A percentile compares a stretch with the other conserved stretches of the same genome.
Conservation (phyloP, 164 flowering plant genomes). For the Euptelea pleiosperma region DNA sequence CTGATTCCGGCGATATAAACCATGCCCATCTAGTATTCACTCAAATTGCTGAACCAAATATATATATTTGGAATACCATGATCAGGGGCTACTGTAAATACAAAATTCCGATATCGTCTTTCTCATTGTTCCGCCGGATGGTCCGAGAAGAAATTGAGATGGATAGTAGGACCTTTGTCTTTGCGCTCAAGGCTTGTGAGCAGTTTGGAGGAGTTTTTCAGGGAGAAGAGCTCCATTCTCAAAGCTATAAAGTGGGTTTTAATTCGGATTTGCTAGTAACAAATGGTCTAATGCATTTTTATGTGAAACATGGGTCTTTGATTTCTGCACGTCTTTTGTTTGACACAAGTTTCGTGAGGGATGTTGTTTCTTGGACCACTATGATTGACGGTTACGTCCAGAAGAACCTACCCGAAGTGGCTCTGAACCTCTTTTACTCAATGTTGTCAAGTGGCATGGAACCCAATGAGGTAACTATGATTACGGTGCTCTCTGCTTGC, state of each 20-base stretch:
- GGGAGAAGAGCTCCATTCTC: slow-evolving; percentile 43
- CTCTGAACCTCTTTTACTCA: slow-evolving; percentile 37
- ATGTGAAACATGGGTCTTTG: slow-evolving; percentile 30
- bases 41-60: slow-evolving; percentile 43
- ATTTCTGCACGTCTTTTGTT: slow-evolving; percentile 39
- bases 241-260: slow-evolving; percentile 47
- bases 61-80: slow-evolving; percentile 68
- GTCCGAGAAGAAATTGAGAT: slow-evolving; percentile 36
- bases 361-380: slow-evolving; percentile 63
- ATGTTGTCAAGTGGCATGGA: slow-evolving; percentile 37
- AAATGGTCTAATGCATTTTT: slow-evolving; percentile 59
- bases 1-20: slow-evolving; percentile 44
- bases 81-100: slow-evolving; percentile 43
- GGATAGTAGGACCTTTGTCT: slow-evolving; percentile 55
- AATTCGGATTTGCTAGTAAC: slow-evolving; percentile 34
- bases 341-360: slow-evolving; percentile 38
- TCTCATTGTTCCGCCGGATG: slow-evolving; percentile 44
- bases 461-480: slow-evolving; percentile 73
- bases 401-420: slow-evolving; percentile 31
- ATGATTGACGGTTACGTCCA: slow-evolving; percentile 51
- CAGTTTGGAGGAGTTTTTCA: slow-evolving; percentile 15
- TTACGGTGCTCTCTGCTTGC: slow-evolving; percentile 61
- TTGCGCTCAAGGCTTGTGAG: slow-evolving; percentile 52
- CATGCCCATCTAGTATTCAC: slow-evolving; percentile 43
- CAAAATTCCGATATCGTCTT: slow-evolving; percentile 22